A percentile compares a stretch with the other conserved stretches of the same genome.
Evolutionary conservation across 345 rosid genomes (phyloP).

Genomic region (Salix brachista): DNA sequence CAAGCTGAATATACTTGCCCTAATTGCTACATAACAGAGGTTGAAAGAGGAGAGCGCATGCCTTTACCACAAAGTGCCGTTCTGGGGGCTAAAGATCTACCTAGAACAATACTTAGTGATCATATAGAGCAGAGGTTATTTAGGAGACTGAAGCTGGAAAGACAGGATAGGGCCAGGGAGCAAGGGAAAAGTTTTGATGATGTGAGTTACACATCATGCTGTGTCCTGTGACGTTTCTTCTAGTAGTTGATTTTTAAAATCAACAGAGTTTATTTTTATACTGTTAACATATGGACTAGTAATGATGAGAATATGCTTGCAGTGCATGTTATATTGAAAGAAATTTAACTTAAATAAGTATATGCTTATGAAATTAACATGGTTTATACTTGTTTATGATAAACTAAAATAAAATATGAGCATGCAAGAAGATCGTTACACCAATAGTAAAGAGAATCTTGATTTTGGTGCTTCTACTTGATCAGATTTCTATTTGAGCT

Average conservation of each 20-base stretch:
- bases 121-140: constrained; percentile 87
- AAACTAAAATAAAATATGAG: too few species aligned
- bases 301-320: neutral
- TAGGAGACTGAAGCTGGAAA: constrained; percentile 69
- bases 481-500: neutral
- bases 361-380: neutral
- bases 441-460: too few species aligned
- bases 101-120: constrained; percentile 89
- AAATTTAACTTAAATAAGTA: neutral
- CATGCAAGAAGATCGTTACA: too few species aligned
- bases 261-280: neutral
- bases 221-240: neutral
- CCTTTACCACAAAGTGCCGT: constrained; percentile 97
- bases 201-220: constrained; percentile 40
- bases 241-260: neutral
- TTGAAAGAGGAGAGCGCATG: constrained; percentile 83
- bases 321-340: neutral
- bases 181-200: constrained; percentile 81
- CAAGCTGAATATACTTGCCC: constrained; percentile 99
- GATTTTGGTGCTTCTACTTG: too few species aligned
- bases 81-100: constrained; percentile 96
- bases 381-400: neutral
- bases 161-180: constrained; percentile 72
- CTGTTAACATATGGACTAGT: neutral
- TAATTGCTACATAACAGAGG: constrained; percentile 83